These are phyloP conservation scores for Globisporangium paroecandrum DNA, from an alignment of 352 stramenopile species.

Conservation along the genomic window DNA sequence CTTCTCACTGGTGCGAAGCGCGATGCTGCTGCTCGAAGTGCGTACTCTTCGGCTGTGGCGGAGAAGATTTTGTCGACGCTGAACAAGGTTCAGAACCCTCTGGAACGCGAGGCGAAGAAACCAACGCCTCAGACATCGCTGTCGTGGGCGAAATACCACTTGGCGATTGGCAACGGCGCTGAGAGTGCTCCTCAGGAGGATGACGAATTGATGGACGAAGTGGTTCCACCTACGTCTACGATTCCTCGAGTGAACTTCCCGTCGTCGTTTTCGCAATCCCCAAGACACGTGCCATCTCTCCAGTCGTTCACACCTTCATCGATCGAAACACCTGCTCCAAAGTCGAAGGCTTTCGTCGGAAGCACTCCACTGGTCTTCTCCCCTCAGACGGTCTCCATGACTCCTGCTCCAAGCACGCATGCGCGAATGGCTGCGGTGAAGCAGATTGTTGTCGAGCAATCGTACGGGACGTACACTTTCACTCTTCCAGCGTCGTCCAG, in stretches of 20 bases:
- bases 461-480: constrained; percentile 47
- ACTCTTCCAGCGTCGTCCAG: constrained; percentile 32
- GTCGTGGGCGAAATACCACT: constrained; percentile 85
- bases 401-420: constrained; percentile 20
- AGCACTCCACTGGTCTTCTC: constrained; percentile 23
- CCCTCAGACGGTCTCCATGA: constrained; percentile 35
- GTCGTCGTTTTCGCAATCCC: constrained; percentile 12
- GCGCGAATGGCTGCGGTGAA: constrained; percentile 5
- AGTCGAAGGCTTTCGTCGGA: constrained; percentile 16
- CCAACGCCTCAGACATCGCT: constrained; percentile 72
- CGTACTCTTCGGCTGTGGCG: constrained; percentile 70
- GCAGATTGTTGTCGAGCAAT: constrained; percentile 7
- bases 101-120: constrained; percentile 71
- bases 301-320: constrained; percentile 2
- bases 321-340: constrained; percentile 18
- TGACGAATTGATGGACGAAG: constrained; percentile 28
- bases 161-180: constrained; percentile 43
- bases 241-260: constrained; percentile 45
- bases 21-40: constrained; percentile 50
- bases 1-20: constrained; percentile 70
- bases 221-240: constrained; percentile 51
- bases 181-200: constrained; percentile 19
- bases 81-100: constrained; percentile 77
- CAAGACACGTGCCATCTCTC: not conserved
- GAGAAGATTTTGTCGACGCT: constrained; percentile 80